Base-by-base conservation (phyloP, 2,329 filamentous ascomycete genomes). In the Aspergillus sp. region DNA sequence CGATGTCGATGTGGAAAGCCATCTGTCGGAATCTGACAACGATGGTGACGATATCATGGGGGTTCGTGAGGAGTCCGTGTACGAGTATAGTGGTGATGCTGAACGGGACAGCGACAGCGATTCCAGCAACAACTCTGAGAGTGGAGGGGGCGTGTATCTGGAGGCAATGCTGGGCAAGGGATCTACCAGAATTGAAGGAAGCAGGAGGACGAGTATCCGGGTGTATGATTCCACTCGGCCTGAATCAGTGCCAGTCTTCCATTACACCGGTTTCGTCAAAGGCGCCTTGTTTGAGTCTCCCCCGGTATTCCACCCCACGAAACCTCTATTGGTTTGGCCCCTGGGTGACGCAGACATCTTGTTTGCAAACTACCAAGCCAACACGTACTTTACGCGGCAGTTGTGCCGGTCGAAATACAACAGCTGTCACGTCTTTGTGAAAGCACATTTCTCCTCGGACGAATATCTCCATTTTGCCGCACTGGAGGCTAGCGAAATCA, bases 401-500 rank as follows among this genome's bases (percentile, higher is more conserved):
- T 45, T 60, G 15, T 28, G 58, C 25, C 45, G 43, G 1, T 49
- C 57, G 8, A 47, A 23, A 23, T 41, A 30, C 34, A 7, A 25
- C 8, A 60, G 57, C 51, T 31, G 57, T 25, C 57, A 60, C n/a
- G 17, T 60, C 11, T 54, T 54, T 13, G 47, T 43, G 1, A 60
- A 56, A 17, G 17, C 22, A 1, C 52, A 60, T 19, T 60, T 60
- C 19, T 56, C 58, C 31, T 13, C 23, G 13, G 25, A 43, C 52
- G 58, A 22, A 13, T 34, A 60, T 19, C 52, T 60, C 25, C 58
- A 60, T n/a, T 31, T 60, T 31, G 58, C 58, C 1, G 43, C 43
- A 13, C 48, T 60, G 3, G 58, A 60, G 19, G 58, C 52, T 11
- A 51, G 51, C 45, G 17, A 19, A 15, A 54, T 17, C 8, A 6